These are phyloP conservation scores for Fusarium agapanthi DNA, from an alignment of 2,329 filamentous ascomycete species.

Conservation along the genomic window DNA sequence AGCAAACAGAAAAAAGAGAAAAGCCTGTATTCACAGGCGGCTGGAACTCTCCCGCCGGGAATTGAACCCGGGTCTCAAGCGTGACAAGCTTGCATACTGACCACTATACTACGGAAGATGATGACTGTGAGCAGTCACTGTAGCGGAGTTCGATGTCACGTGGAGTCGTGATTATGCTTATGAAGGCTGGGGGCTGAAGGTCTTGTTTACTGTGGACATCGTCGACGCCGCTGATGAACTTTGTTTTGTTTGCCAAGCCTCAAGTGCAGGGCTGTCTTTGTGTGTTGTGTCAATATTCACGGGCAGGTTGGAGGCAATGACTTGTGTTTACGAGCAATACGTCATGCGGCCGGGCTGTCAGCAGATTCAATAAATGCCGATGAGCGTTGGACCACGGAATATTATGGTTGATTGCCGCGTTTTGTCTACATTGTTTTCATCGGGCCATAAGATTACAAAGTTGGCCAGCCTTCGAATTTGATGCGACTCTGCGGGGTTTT, in stretches of 20 bases:
- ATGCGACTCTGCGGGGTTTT: not conserved
- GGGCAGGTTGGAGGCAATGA: not conserved
- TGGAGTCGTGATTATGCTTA: rapidly evolving
- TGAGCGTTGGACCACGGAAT: not conserved
- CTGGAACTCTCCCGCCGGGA: constrained; percentile 26
- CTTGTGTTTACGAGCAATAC: not conserved
- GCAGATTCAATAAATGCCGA: not conserved
- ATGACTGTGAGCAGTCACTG: constrained; percentile 19
- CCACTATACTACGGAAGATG: constrained; percentile 30
- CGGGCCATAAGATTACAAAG: not conserved
- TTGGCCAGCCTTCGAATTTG: not conserved
- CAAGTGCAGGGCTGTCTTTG: not conserved
- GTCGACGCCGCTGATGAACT: not conserved
- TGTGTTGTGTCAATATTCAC: not conserved
- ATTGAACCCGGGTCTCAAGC: constrained; percentile 28
- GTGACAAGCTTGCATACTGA: constrained; percentile 29
- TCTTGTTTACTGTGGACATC: not conserved
- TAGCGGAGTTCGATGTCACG: constrained; percentile 18
- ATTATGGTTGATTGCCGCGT: not conserved
- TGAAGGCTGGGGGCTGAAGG: rapidly evolving
- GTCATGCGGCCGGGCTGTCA: not conserved
- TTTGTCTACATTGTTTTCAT: not conserved
- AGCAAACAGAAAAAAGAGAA: rapidly evolving
- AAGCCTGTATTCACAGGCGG: not conserved
- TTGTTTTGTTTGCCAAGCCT: not conserved